Conservation (phyloP, 176 grass and related monocot species). For the Ananas comosus region DNA sequence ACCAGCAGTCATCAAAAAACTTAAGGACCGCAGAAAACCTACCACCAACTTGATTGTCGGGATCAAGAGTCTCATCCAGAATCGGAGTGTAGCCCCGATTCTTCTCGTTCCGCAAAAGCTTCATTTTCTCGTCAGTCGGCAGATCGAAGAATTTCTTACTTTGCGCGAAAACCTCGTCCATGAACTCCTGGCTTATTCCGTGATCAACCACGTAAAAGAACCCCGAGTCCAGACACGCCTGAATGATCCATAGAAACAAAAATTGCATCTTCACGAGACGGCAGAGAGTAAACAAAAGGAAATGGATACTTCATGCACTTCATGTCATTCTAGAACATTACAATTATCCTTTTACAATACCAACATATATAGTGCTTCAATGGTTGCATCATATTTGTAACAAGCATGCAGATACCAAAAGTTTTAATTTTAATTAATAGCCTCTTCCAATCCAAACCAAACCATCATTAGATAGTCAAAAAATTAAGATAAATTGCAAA, state of each 20-base stretch:
- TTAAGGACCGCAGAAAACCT: conserved; percentile 1
- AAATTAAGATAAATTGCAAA: too few species aligned
- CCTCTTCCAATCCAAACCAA: too few species aligned
- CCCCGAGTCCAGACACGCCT: conserved; percentile 93
- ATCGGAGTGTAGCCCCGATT: conserved; percentile 80
- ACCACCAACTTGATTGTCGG: conserved; percentile 87
- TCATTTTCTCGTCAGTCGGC: conserved; percentile 72
- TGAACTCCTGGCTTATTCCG: conserved; percentile 75
- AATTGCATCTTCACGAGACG: too few species aligned
- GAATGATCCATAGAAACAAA: conserved; percentile 9
- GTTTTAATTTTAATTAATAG: too few species aligned
- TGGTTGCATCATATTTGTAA: too few species aligned
- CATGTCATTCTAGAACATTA: too few species aligned
- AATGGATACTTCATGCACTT: too few species aligned
- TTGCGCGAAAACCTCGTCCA: conserved; percentile 75
- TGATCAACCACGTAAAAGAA: conserved; percentile 95
- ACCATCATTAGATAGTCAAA: too few species aligned
- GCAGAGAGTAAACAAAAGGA: too few species aligned
- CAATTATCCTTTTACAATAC: too few species aligned
- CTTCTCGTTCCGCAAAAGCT: conserved; percentile 68
- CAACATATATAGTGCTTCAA: too few species aligned
- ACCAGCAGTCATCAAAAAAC: not conserved
- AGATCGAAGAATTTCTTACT: conserved; percentile 89
- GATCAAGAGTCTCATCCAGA: conserved; percentile 76
- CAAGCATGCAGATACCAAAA: too few species aligned